A percentile compares a stretch with the other conserved stretches of the same genome.
Conservation (phyloP, 148 eudicot genomes). For the Rheum nobile region DNA sequence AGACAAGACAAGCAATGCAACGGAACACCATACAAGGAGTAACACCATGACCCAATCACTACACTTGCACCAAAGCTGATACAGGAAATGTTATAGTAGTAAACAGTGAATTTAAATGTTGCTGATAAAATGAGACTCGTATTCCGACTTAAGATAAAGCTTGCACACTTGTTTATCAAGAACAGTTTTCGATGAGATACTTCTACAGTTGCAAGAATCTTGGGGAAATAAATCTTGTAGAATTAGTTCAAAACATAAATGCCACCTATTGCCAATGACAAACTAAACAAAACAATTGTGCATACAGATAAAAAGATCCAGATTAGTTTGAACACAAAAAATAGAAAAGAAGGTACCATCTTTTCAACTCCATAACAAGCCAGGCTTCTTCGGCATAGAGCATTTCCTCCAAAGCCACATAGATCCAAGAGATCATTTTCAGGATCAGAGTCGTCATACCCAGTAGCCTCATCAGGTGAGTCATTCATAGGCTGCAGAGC, state of each 20-base stretch:
- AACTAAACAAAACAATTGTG: not conserved
- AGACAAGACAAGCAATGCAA: not conserved
- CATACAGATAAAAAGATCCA: too few species aligned
- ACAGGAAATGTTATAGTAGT: not conserved
- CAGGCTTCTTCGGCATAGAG: constrained; percentile 20
- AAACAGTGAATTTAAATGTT: not conserved
- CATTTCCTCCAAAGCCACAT: constrained; percentile 16
- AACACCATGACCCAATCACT: not conserved
- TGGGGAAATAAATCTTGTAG: not conserved
- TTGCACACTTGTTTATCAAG: not conserved
- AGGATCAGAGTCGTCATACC: constrained; percentile 11
- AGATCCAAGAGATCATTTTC: constrained; percentile 12
- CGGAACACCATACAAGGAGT: not conserved
- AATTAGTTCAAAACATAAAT: not conserved
- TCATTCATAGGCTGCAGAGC: constrained; percentile 15
- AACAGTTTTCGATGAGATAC: not conserved
- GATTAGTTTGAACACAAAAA: not conserved
- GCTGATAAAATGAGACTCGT: not conserved
- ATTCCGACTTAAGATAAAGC: not conserved
- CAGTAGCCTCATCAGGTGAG: constrained; percentile 16
- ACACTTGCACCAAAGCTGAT: not conserved
- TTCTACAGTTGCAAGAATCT: not conserved
- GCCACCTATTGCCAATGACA: not conserved
- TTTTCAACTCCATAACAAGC: constrained; percentile 14
- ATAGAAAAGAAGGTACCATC: constrained; percentile 28